Base-by-base conservation (phyloP, 2,329 filamentous ascomycete genomes). In the Trichoderma sp. region DNA sequence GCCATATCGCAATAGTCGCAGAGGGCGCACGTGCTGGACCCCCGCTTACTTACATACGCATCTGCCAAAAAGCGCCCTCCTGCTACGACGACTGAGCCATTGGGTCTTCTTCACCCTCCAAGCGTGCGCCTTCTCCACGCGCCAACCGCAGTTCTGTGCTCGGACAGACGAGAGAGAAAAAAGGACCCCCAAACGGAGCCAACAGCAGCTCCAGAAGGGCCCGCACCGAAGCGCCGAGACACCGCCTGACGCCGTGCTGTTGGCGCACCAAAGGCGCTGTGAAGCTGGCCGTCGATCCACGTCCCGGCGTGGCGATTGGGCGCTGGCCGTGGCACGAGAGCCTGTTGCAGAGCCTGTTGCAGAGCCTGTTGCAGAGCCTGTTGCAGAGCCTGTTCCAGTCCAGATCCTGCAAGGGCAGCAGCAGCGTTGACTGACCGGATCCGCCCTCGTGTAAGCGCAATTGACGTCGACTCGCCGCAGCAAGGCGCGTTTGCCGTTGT, bases 51-150 rank as follows among this genome's bases (percentile, higher is more conserved):
- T 14, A 46, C 34, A 58, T 49, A 32, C 34, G 54, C 56, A 26
- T 56, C 65, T 34, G 30, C 10, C 28, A 39, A 39, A 59, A 52
- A 16, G 46, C 65, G 65, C 65, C 65, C 65, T 68, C 65, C 49
- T 46, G 49, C 46, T 68, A 60, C 43, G 65, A 59, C 46, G 59
- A n/a, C 56, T 26, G 28, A 66, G 39, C 39, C 39, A 43, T 18
- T 59, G 64, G 43, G 24, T 39, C 59, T 59, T 49, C 18, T 66
- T 49, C 56, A 59, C 46, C 55, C 46, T 59, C 51, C 63, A 66
- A 66, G 63, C 63, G 64, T 59, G 64, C 65, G 56, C 65, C 65
- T 60, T 68, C 65, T 68, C 55, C 65, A 21, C 54, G 56, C 56
- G 56, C 65, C 65, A 67, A 67, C 56, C 56, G 65, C 65, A 46